A percentile compares a stretch with the other conserved stretches of the same genome.
Conservation (phyloP, 352 stramenopile species). For the Aphanomyces cochlioides region DNA sequence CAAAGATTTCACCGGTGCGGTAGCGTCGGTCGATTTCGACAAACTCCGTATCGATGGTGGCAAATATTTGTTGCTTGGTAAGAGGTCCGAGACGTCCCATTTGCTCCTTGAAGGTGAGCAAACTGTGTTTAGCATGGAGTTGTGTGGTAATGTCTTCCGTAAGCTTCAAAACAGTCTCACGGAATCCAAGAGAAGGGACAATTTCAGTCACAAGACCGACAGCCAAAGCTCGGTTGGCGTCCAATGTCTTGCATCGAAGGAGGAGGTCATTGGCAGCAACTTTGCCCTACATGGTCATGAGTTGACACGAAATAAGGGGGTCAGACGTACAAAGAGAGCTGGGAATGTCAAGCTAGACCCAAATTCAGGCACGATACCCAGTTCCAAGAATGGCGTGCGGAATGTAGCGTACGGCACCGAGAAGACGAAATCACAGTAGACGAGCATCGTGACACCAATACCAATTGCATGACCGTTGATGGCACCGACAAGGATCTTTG, state of each 20-base stretch:
- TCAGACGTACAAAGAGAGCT: slow-evolving; percentile 39
- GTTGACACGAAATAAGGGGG: too few species aligned
- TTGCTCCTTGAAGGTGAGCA: slow-evolving; percentile 62
- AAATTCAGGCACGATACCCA: slow-evolving; percentile 81
- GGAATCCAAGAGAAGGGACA: slow-evolving; percentile 45
- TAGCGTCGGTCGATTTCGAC: slow-evolving; percentile 61
- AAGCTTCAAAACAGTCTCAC: slow-evolving; percentile 45
- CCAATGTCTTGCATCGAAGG: slow-evolving; percentile 63
- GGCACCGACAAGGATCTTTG: slow-evolving; percentile 69
- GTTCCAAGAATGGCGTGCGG: slow-evolving; percentile 80
- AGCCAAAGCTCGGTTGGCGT: slow-evolving; percentile 44
- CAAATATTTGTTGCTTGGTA: slow-evolving; percentile 48
- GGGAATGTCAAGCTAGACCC: slow-evolving; percentile 79
- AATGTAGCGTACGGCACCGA: slow-evolving; percentile 60
- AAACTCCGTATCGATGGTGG: slow-evolving; percentile 61
- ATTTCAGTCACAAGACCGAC: slow-evolving; percentile 60
- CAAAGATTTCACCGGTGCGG: not conserved
- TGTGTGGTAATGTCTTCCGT: slow-evolving; percentile 48
- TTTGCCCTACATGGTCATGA: slow-evolving; percentile 31
- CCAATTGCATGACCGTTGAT: slow-evolving; percentile 79
- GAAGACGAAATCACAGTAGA: slow-evolving; percentile 73
- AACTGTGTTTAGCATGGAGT: slow-evolving; percentile 43
- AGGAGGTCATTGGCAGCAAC: slow-evolving; percentile 63
- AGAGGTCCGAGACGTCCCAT: slow-evolving; percentile 37
- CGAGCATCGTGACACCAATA: slow-evolving; percentile 69